phyloP scores from a whole-genome alignment of 805 yeast genomes.

The Yamadazyma nakazawae region DNA sequence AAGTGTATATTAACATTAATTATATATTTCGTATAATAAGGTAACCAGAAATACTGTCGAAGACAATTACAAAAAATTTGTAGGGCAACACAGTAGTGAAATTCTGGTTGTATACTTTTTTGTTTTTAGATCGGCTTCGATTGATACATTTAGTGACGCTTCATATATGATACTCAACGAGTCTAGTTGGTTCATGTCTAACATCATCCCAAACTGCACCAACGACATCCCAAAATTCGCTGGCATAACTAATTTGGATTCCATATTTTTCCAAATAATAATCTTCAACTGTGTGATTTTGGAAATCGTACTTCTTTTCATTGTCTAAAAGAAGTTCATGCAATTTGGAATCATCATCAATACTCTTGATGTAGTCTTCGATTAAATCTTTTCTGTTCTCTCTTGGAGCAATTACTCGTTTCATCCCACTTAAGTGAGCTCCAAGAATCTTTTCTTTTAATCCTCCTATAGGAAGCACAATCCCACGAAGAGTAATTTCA shows the following conservation, averaged over 20 bases:
- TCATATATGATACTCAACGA: conserved; percentile 30
- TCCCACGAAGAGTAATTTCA: conserved; percentile 75
- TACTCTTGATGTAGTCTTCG: conserved; percentile 45
- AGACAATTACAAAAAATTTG: too few relatives aligned
- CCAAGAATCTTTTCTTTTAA: conserved; percentile 74
- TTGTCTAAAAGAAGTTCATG: conserved; percentile 38
- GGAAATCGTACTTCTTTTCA: conserved; percentile 24
- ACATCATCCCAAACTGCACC: conserved; percentile 63
- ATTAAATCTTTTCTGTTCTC: conserved; percentile 67
- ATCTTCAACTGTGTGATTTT: conserved; percentile 46
- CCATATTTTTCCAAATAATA: conserved; percentile 54
- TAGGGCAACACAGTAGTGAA: too few relatives aligned
- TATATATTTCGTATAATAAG: too few relatives aligned
- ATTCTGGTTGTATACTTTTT: too few relatives aligned
- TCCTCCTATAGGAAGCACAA: conserved; percentile 81
- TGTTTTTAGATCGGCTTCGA: too few relatives aligned
- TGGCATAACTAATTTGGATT: conserved; percentile 60
- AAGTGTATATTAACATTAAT: too few relatives aligned
- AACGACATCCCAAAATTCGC: conserved; percentile 76
- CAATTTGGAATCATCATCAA: conserved; percentile 31
- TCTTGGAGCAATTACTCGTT: conserved; percentile 64
- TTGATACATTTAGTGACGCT: too few relatives aligned
- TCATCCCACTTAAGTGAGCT: conserved; percentile 61
- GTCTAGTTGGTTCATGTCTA: conserved; percentile 23
- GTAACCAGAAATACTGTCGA: too few relatives aligned